These are phyloP conservation scores for Xylaria bambusicola DNA, from an alignment of 495 filamentous ascomycete genomes.

Conservation along the genomic window DNA sequence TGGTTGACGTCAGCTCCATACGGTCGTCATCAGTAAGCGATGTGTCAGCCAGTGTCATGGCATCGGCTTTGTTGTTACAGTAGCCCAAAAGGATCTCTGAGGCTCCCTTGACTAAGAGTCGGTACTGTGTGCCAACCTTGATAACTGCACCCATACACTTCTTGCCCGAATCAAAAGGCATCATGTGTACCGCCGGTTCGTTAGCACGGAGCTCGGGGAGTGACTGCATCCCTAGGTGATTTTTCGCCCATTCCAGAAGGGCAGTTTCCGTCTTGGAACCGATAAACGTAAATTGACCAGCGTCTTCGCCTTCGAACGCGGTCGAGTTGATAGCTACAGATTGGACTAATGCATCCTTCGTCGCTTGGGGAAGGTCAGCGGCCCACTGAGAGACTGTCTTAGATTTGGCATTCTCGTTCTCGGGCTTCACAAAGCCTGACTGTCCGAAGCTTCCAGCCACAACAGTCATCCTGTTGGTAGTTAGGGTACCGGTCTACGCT, in stretches of 20 bases:
- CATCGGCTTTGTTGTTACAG: conserved; percentile 51
- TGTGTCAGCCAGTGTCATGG: conserved; percentile 19
- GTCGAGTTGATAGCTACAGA: conserved; percentile 75
- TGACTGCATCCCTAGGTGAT: conserved; percentile 63
- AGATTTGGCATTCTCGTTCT: conserved; percentile 22
- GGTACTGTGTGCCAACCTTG: conserved; percentile 53
- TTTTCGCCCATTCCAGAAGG: conserved; percentile 63
- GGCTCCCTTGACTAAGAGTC: conserved; percentile 71
- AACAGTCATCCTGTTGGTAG: conserved; percentile 74
- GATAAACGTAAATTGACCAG: conserved; percentile 60
- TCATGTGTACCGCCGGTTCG: conserved; percentile 58
- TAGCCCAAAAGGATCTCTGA: conserved; percentile 67
- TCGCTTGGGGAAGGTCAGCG: conserved; percentile 51
- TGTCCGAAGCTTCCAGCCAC: conserved; percentile 69
- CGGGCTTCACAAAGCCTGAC: conserved; percentile 56
- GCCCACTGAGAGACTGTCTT: conserved; percentile 60
- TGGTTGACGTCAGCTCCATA: conserved; percentile 44
- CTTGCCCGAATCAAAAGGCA: conserved; percentile 68
- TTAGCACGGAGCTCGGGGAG: conserved; percentile 60
- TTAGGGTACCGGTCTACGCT: conserved; percentile 81
- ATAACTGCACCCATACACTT: conserved; percentile 76
- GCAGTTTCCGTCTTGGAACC: conserved; percentile 80
- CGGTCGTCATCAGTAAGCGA: conserved; percentile 46
- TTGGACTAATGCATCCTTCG: conserved; percentile 59
- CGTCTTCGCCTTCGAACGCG: conserved; percentile 69